Conservation (phyloP, 306 rosid genomes). For the Castanea mollissima region DNA sequence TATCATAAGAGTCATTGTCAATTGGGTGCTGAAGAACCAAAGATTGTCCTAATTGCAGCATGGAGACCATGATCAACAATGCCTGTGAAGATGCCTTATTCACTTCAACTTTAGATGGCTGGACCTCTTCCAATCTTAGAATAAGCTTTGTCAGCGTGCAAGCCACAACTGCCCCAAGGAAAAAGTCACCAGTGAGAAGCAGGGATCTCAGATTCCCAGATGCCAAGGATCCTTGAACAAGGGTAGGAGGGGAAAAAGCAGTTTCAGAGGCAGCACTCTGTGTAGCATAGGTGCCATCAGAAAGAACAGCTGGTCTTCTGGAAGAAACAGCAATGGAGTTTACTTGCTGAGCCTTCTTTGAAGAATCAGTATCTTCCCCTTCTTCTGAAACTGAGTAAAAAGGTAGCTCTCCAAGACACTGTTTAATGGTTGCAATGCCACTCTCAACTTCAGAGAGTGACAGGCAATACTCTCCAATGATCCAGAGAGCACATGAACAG, state of each 20-base stretch:
- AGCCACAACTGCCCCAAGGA: constrained; percentile 85
- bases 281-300: constrained; percentile 99
- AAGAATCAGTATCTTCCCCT: constrained; percentile 67
- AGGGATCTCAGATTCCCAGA: constrained; percentile 92
- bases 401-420: constrained; percentile 93
- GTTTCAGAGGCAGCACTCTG: constrained; percentile 97
- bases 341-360: constrained; percentile 53
- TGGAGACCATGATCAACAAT: constrained; percentile 78
- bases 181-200: constrained; percentile 92
- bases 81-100: constrained; percentile 63
- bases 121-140: constrained; percentile 91
- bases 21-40: constrained; percentile 83
- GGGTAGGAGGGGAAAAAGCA: constrained; percentile 83
- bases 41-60: constrained; percentile 94
- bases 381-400: constrained; percentile 77
- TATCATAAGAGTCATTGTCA: constrained; percentile 82
- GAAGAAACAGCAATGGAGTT: constrained; percentile 74
- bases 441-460: constrained; percentile 93
- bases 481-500: constrained; percentile 92
- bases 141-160: constrained; percentile 88
- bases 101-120: constrained; percentile 81
- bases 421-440: constrained; percentile 78
- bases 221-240: constrained; percentile 73
- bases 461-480: constrained; percentile 86
- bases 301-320: constrained; percentile 90